These are phyloP conservation scores for Penicillium oxalicum DNA, from an alignment of 2,329 filamentous ascomycete genomes.

Conservation along the genomic window DNA sequence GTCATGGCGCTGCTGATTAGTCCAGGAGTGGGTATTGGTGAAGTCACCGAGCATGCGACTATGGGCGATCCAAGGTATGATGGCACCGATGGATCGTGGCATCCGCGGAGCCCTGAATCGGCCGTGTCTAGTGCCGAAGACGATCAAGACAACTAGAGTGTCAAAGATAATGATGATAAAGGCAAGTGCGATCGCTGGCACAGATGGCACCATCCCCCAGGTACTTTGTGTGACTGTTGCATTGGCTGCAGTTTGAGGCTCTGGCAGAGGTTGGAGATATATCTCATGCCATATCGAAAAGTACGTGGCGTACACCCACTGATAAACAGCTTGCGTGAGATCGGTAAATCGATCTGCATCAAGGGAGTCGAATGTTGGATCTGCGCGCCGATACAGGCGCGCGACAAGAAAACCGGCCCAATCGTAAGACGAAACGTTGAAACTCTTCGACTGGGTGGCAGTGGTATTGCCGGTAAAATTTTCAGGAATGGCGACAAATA, in stretches of 20 bases:
- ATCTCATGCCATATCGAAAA: constrained; percentile 31
- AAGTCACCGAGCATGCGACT: constrained; percentile 31
- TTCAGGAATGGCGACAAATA: constrained; percentile 31
- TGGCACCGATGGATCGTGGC: constrained; percentile 29
- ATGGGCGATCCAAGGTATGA: constrained; percentile 32
- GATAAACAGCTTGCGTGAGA: constrained; percentile 27
- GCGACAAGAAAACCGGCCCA: constrained; percentile 33
- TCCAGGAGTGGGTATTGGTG: constrained; percentile 26
- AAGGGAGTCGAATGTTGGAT: constrained; percentile 20
- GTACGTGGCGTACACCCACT: constrained; percentile 33
- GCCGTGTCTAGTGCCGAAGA: constrained; percentile 29
- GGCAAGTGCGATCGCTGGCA: constrained; percentile 24
- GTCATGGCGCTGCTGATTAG: constrained; percentile 21
- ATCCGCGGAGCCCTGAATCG: constrained; percentile 30
- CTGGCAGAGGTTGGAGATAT: constrained; percentile 24
- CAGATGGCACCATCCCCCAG: constrained; percentile 28
- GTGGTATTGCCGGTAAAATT: constrained; percentile 26
- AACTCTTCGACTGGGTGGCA: constrained; percentile 16
- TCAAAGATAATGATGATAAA: constrained; percentile 28
- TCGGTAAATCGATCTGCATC: constrained; percentile 18
- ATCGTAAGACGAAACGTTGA: constrained; percentile 29
- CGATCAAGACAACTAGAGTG: constrained; percentile 27
- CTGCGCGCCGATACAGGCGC: constrained; percentile 26
- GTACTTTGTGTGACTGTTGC: constrained; percentile 26
- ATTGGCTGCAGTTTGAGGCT: constrained; percentile 17